Evolutionary conservation across 169 alveolate species (phyloP).

Genomic region (Cryptosporidium sp.): DNA sequence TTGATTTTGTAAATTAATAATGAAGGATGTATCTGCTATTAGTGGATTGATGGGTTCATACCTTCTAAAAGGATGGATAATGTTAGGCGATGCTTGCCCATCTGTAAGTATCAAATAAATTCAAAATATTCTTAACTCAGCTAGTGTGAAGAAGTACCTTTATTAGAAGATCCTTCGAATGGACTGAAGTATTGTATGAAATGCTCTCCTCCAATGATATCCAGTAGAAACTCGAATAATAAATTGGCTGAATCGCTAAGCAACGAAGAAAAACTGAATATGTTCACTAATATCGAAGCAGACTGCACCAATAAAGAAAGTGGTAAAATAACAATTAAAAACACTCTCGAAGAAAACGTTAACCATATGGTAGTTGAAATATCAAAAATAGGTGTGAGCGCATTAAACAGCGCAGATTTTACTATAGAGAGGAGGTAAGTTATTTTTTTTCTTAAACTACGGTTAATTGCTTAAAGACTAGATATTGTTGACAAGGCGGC

Average conservation of each 20-base stretch:
- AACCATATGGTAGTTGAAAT: conserved; percentile 18
- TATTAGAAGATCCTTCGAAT: conserved; percentile 66
- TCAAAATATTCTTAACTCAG: not conserved
- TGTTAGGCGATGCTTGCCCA: conserved; percentile 76
- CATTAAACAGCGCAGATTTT: not conserved
- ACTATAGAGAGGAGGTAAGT: conserved; percentile 39
- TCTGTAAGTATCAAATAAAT: conserved; percentile 44
- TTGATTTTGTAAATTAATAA: not conserved
- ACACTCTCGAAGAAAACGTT: not conserved
- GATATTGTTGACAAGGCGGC: conserved; percentile 54
- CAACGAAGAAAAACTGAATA: not conserved
- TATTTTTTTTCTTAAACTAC: not conserved
- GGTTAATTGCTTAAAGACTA: conserved; percentile 15
- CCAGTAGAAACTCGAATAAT: not conserved
- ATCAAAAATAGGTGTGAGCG: conserved; percentile 18
- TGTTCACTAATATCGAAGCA: not conserved
- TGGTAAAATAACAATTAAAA: not conserved
- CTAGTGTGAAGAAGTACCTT: conserved; percentile 73
- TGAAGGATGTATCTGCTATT: conserved; percentile 68
- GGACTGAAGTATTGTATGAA: conserved; percentile 66
- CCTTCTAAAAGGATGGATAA: conserved; percentile 72
- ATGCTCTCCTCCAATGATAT: conserved; percentile 59
- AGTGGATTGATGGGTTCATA: conserved; percentile 73
- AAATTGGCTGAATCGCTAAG: not conserved
- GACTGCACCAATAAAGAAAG: not conserved